Percentiles rank a stretch among this genome's conserved stretches.
Evolutionary conservation across 805 yeast species (phyloP).

Genomic region (Saccharomyces jurei): DNA sequence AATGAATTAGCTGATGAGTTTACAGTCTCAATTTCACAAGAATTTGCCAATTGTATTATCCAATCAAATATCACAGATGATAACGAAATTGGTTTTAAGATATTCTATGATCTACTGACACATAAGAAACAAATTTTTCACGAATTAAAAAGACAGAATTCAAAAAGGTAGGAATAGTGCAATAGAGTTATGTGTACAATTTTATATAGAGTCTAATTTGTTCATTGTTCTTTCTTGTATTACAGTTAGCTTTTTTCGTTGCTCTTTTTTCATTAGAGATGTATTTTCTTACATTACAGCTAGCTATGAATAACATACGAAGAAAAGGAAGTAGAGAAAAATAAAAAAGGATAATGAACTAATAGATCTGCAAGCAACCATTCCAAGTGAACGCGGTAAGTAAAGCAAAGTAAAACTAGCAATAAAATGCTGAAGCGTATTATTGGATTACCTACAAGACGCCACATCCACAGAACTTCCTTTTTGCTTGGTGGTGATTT

Average conservation of each 20-base stretch:
- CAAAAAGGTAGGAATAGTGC: neutral
- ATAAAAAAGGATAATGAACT: neutral
- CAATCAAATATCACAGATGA: constrained; percentile 41
- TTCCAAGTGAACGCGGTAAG: neutral
- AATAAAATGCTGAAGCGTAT: neutral
- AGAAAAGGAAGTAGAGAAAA: neutral
- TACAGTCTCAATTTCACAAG: constrained; percentile 47
- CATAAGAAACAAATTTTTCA: constrained; percentile 57
- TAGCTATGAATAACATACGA: neutral
- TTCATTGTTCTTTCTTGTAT: neutral
- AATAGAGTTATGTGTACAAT: neutral
- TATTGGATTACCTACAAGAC: constrained; percentile 5
- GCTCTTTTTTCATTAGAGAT: neutral
- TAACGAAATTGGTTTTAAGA: constrained; percentile 50
- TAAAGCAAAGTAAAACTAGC: too few species aligned
- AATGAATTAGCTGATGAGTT: constrained; percentile 34
- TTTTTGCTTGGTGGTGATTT: constrained; percentile 4
- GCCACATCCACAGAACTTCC: constrained; percentile 6
- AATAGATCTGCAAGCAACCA: neutral
- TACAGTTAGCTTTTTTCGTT: neutral
- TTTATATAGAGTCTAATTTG: neutral
- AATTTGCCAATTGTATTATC: constrained; percentile 52
- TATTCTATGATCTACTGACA: constrained; percentile 54
- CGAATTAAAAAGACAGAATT: constrained; percentile 39
- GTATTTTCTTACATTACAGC: neutral